These are phyloP conservation scores for Alternaria ethzedia DNA, from an alignment of 2,329 filamentous ascomycete genomes.

Conservation along the genomic window DNA sequence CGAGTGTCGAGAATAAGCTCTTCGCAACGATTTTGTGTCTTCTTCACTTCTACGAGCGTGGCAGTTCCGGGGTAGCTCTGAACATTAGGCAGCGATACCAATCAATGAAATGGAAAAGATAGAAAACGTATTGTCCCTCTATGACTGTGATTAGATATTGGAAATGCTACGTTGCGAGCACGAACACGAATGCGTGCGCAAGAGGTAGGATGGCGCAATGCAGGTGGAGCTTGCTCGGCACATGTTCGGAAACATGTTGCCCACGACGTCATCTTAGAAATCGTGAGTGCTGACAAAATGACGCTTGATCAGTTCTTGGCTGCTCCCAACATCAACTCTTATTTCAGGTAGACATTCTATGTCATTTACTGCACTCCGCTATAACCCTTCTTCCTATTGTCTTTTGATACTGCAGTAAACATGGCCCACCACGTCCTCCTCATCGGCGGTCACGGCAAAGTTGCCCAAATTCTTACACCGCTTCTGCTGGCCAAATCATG, in stretches of 20 bases:
- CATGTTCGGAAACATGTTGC: slow-evolving; percentile 7
- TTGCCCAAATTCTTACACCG: slow-evolving; percentile 76
- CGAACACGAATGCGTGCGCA: background rate
- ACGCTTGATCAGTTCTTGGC: background rate
- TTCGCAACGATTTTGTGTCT: background rate
- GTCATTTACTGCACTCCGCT: background rate
- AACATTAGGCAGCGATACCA: background rate
- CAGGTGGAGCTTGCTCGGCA: background rate
- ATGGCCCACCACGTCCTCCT: slow-evolving; percentile 63
- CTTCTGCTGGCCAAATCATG: slow-evolving; percentile 76
- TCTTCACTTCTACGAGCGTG: slow-evolving; percentile 6
- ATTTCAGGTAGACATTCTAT: background rate
- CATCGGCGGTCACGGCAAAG: slow-evolving; percentile 81
- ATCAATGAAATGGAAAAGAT: background rate
- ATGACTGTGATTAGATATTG: background rate
- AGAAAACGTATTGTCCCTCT: background rate
- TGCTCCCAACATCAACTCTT: background rate
- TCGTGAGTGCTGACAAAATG: background rate
- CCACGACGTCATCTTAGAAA: slow-evolving; percentile 21
- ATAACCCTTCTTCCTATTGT: background rate
- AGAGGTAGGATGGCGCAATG: background rate
- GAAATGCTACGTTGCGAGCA: background rate
- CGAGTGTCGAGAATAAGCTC: slow-evolving; percentile 1
- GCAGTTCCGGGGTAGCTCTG: background rate
- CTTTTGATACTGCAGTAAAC: background rate